Conservation (phyloP, 495 filamentous ascomycete genomes). For the Chaetomidium leptoderma region DNA sequence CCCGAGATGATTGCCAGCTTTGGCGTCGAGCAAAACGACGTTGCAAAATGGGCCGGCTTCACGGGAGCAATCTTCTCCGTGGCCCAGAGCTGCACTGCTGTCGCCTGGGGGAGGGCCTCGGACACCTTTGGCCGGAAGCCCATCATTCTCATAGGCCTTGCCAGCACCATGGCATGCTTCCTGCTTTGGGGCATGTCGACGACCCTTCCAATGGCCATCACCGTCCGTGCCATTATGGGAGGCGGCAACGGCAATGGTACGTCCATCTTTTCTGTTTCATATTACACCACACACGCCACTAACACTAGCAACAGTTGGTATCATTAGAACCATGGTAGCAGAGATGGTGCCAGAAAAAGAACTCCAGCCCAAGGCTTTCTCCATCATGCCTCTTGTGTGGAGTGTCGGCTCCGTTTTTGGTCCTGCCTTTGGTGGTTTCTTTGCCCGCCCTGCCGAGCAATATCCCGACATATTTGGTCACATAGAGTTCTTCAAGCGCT, state of each 20-base stretch:
- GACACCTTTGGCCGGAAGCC: slow-evolving; percentile 73
- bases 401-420: slow-evolving; percentile 82
- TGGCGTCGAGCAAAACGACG: slow-evolving; percentile 62
- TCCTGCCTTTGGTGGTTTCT: slow-evolving; percentile 77
- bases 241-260: slow-evolving; percentile 60
- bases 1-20: slow-evolving; percentile 85
- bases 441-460: slow-evolving; percentile 73
- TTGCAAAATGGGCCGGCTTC: slow-evolving; percentile 74
- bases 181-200: slow-evolving; percentile 75
- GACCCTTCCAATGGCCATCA: slow-evolving; percentile 65
- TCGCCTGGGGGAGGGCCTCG: slow-evolving; percentile 74
- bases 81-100: slow-evolving; percentile 66
- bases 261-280: background rate
- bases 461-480: slow-evolving; percentile 62
- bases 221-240: slow-evolving; percentile 63
- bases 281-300: background rate
- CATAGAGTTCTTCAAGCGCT: slow-evolving; percentile 62
- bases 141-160: slow-evolving; percentile 63
- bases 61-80: slow-evolving; percentile 69
- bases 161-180: slow-evolving; percentile 67
- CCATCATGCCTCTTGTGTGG: slow-evolving; percentile 80
- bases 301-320: slow-evolving; percentile 48
- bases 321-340: slow-evolving; percentile 65
- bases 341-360: slow-evolving; percentile 77
- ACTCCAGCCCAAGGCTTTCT: slow-evolving; percentile 77